Percentiles rank a stretch among this genome's conserved stretches.
phyloP scores from a whole-genome alignment of 805 yeast genomes.

The Debaryomyces hansenii region DNA sequence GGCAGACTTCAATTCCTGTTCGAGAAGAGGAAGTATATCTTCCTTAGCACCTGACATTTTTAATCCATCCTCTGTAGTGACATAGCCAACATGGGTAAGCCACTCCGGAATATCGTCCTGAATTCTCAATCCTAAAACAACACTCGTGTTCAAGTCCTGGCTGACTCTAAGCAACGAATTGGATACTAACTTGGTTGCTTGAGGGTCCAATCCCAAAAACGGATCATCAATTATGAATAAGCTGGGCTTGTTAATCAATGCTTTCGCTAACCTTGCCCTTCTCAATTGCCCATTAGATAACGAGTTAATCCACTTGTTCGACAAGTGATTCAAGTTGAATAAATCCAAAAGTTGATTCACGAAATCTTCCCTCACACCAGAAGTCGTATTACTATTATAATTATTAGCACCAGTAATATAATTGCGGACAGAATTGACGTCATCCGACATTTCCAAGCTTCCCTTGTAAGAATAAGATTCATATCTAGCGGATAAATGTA shows the following conservation, averaged over 20 bases:
- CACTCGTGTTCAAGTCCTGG: conserved; percentile 45
- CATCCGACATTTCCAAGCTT: conserved; percentile 54
- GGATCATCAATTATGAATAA: conserved; percentile 85
- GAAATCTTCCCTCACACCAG: conserved; percentile 17
- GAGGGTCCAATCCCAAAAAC: conserved; percentile 85
- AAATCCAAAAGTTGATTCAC: conserved; percentile 45
- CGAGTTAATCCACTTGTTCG: conserved; percentile 78
- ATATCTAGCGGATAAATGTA: conserved; percentile 86
- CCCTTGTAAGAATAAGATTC: conserved; percentile 75
- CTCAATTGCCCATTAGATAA: conserved; percentile 93
- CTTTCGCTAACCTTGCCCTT: conserved; percentile 81
- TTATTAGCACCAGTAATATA: conserved; percentile 60
- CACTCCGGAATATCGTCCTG: conserved; percentile 80
- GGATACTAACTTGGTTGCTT: conserved; percentile 62
- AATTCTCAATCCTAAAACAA: conserved; percentile 72
- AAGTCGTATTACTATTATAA: conserved; percentile 37
- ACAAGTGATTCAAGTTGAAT: conserved; percentile 56
- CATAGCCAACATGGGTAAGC: conserved; percentile 72
- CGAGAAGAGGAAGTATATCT: conserved; percentile 20
- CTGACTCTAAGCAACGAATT: conserved; percentile 40
- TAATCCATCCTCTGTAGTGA: conserved; percentile 52
- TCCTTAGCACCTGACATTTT: conserved; percentile 46
- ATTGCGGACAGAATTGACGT: conserved; percentile 57
- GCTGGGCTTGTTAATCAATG: conserved; percentile 63
- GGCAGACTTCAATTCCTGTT: conserved; percentile 8